Evolutionary conservation across 139 green algal species (phyloP).

Genomic region (Dunaliella primolecta): DNA sequence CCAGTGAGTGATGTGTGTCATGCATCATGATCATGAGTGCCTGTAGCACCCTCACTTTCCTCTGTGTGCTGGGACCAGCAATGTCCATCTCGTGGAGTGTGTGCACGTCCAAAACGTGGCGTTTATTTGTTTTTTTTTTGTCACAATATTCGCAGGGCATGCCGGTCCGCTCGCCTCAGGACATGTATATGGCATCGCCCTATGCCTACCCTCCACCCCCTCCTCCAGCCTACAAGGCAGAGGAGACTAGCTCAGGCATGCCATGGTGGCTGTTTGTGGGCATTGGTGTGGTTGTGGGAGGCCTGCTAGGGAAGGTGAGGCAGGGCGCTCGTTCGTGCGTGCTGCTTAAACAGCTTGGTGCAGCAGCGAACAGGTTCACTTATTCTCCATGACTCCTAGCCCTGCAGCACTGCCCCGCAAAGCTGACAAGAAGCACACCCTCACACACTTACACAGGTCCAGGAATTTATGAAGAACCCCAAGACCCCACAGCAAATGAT

Average conservation of each 20-base stretch:
- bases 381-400: too few species aligned
- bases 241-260: constrained; percentile 22
- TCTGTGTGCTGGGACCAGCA: too few species aligned
- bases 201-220: constrained; percentile 23
- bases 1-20: too few species aligned
- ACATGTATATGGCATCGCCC: not conserved
- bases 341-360: too few species aligned
- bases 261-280: constrained; percentile 55
- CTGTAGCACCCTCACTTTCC: too few species aligned
- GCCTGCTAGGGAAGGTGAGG: constrained; percentile 25
- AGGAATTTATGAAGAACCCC: constrained; percentile 56
- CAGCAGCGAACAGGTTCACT: too few species aligned
- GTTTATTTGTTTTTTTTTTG: too few species aligned
- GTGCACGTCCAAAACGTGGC: too few species aligned
- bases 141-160: too few species aligned
- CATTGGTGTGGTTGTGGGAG: constrained; percentile 35
- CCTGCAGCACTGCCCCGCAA: too few species aligned
- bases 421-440: not conserved
- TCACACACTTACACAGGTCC: constrained; percentile 32
- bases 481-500: constrained; percentile 62
- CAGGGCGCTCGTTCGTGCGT: not conserved
- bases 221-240: constrained; percentile 25
- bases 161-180: not conserved
- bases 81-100: too few species aligned
- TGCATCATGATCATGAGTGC: too few species aligned